A percentile compares a stretch with the other conserved stretches of the same genome.
Evolutionary conservation across 352 stramenopile genomes (phyloP).

Genomic region (Phytophthora lateralis): DNA sequence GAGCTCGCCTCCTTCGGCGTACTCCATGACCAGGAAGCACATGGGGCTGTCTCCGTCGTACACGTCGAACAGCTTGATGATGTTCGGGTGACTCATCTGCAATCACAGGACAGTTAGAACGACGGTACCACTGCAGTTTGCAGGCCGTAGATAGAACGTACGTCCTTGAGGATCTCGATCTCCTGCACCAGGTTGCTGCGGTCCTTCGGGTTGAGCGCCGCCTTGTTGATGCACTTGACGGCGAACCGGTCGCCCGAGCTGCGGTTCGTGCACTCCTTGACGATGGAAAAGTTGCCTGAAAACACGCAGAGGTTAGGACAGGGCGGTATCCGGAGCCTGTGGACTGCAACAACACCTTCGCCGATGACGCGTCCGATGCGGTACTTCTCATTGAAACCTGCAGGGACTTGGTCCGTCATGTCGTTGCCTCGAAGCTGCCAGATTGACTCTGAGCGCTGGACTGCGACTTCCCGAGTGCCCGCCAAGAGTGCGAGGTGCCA

Average conservation of each 20-base stretch:
- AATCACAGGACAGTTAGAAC: not conserved
- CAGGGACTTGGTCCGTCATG: constrained; percentile 64
- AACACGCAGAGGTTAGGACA: constrained; percentile 1
- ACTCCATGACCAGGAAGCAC: constrained; percentile 92
- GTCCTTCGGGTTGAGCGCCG: constrained; percentile 78
- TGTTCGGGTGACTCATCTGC: constrained; percentile 85
- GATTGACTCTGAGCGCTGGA: constrained; percentile 16
- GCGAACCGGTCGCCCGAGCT: constrained; percentile 61
- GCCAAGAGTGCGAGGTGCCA: constrained; percentile 23
- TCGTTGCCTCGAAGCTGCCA: constrained; percentile 6
- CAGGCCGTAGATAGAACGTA: constrained; percentile 1
- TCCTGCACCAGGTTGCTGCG: constrained; percentile 80
- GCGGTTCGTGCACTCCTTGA: constrained; percentile 74
- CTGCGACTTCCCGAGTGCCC: constrained; percentile 4
- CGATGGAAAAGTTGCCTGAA: constrained; percentile 84
- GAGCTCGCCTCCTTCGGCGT: constrained; percentile 87
- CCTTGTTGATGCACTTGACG: constrained; percentile 89
- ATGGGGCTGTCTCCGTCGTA: constrained; percentile 75
- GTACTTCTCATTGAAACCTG: constrained; percentile 77
- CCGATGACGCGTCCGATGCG: constrained; percentile 78
- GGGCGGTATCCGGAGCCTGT: not conserved
- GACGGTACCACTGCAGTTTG: not conserved
- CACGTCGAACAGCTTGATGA: constrained; percentile 88
- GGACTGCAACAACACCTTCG: constrained; percentile 42
- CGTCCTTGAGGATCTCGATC: constrained; percentile 83